Evolutionary conservation across 805 yeast species (phyloP).

Genomic region (Myxozyma vanderwaltii): DNA sequence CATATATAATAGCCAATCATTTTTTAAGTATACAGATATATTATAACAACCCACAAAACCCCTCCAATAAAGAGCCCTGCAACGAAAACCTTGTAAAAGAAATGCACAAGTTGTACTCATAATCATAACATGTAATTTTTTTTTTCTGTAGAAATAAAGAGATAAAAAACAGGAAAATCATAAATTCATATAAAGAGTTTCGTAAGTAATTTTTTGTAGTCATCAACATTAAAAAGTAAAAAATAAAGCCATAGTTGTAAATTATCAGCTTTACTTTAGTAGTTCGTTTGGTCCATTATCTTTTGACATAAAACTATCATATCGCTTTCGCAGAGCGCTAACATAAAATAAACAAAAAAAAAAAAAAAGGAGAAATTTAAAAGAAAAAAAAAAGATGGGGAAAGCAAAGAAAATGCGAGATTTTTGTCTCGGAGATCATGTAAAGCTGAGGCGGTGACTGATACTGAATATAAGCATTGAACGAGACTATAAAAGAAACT

Average conservation of each 20-base stretch:
- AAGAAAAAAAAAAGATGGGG: background rate
- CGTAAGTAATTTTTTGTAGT: slow-evolving; percentile 1
- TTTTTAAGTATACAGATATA: background rate
- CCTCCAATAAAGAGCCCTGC: no score
- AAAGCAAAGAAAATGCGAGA: slow-evolving; percentile 1
- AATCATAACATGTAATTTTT: background rate
- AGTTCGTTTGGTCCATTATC: slow-evolving; percentile 9
- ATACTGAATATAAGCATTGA: no score
- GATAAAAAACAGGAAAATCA: background rate
- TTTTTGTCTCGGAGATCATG: background rate
- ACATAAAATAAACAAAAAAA: background rate
- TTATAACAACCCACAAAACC: no score
- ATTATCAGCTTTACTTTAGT: background rate
- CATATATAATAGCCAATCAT: background rate
- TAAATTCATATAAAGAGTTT: slow-evolving; percentile 1
- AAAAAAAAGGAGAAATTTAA: background rate
- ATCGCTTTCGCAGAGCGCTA: slow-evolving; percentile 11
- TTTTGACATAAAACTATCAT: slow-evolving; percentile 11
- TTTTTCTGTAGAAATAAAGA: background rate
- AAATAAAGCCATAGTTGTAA: background rate
- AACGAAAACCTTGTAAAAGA: no score
- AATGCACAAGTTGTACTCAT: background rate
- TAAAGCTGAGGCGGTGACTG: no score
- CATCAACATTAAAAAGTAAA: slow-evolving; percentile 7
- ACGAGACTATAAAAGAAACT: no score